These are phyloP conservation scores for Kondoa malvinella DNA, from an alignment of 768 basidiomycete genomes.

Conservation along the genomic window DNA sequence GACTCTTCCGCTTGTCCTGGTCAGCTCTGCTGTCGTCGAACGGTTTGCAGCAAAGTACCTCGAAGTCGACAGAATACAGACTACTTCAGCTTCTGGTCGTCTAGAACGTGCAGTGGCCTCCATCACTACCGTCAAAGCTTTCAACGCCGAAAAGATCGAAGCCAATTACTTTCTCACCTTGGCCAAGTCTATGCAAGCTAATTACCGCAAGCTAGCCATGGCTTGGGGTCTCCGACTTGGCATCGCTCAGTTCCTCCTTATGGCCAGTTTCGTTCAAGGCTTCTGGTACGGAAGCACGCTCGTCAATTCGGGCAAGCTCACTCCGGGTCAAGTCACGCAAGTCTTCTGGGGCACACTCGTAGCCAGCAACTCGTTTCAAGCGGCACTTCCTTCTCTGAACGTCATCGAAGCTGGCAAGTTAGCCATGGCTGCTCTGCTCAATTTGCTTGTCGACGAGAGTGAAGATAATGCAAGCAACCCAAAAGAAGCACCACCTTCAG, in stretches of 20 bases:
- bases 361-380: slow-evolving; percentile 69
- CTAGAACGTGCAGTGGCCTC: slow-evolving; percentile 58
- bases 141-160: slow-evolving; percentile 56
- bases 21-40: slow-evolving; percentile 63
- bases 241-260: slow-evolving; percentile 59
- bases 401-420: slow-evolving; percentile 64
- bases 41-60: slow-evolving; percentile 50
- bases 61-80: slow-evolving; percentile 46
- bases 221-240: slow-evolving; percentile 63
- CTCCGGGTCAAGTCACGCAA: slow-evolving; percentile 70
- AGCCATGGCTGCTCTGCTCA: slow-evolving; percentile 52
- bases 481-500: slow-evolving; percentile 9
- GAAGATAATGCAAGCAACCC: not conserved
- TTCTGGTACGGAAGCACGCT: slow-evolving; percentile 91
- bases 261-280: slow-evolving; percentile 86
- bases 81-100: slow-evolving; percentile 56
- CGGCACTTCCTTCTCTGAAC: slow-evolving; percentile 67
- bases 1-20: slow-evolving; percentile 60
- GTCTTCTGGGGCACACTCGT: slow-evolving; percentile 96
- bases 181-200: slow-evolving; percentile 36
- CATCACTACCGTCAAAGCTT: slow-evolving; percentile 81
- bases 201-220: slow-evolving; percentile 42
- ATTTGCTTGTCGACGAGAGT: slow-evolving; percentile 39
- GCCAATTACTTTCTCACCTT: slow-evolving; percentile 39
- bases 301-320: slow-evolving; percentile 55